phyloP scores from a whole-genome alignment of 176 grass and related monocot species.

The Eleusine coracana region DNA sequence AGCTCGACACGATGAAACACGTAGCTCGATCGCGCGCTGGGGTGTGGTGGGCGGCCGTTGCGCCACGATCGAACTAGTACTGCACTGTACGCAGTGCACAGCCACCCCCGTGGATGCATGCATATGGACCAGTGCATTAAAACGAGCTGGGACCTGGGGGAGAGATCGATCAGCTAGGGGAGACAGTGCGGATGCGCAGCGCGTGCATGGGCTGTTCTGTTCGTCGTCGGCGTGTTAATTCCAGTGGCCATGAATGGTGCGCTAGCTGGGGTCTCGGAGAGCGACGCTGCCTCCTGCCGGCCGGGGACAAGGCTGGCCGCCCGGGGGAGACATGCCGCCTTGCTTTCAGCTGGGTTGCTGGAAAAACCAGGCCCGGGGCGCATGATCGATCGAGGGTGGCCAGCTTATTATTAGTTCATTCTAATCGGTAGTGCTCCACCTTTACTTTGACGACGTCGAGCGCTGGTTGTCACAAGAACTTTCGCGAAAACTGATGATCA shows the following conservation, averaged over 20 bases:
- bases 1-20: too few species aligned
- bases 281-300: background rate
- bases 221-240: background rate
- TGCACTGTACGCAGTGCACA: too few species aligned
- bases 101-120: too few species aligned
- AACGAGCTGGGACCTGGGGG: too few species aligned
- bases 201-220: too few species aligned
- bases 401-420: background rate
- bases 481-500: background rate
- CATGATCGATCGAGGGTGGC: background rate
- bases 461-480: background rate
- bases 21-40: too few species aligned
- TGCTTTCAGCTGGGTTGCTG: slow-evolving; percentile 7
- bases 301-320: background rate
- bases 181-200: background rate
- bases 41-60: too few species aligned
- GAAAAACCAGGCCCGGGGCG: background rate
- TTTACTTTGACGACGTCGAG: background rate
- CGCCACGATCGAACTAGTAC: too few species aligned
- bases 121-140: too few species aligned
- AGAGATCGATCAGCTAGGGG: background rate
- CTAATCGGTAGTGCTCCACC: background rate
- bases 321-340: slow-evolving; percentile 28
- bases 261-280: background rate
- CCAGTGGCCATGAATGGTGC: background rate